Conservation (phyloP, 83 land plant species). For the Thuja plicata region DNA sequence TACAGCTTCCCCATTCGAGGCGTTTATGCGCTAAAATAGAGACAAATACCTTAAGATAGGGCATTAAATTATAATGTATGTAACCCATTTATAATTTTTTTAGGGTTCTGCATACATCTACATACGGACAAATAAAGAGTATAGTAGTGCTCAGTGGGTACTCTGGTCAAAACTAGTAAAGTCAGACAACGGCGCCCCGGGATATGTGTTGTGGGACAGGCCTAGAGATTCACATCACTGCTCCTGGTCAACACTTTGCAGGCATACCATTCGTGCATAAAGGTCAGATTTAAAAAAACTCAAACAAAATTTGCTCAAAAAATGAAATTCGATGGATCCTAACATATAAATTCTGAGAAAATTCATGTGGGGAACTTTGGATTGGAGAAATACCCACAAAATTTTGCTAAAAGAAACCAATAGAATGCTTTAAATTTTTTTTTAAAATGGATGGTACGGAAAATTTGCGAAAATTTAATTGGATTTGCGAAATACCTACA, state of each 20-base stretch:
- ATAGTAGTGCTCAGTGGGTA: neutral
- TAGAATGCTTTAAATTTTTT: too few relatives aligned
- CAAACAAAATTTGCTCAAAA: too few relatives aligned
- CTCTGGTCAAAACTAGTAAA: neutral
- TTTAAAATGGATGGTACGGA: too few relatives aligned
- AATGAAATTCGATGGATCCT: too few relatives aligned
- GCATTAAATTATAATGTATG: neutral
- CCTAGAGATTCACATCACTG: neutral
- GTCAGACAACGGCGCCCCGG: slow-evolving; percentile 13
- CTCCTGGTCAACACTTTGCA: neutral
- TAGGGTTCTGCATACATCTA: neutral
- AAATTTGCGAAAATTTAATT: too few relatives aligned
- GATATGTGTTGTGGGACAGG: neutral
- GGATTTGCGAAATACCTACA: neutral
- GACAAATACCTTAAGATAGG: neutral
- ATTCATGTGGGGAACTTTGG: neutral
- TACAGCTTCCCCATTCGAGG: neutral
- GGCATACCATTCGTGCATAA: slow-evolving; percentile 8
- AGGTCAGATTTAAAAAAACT: neutral
- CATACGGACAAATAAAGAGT: neutral
- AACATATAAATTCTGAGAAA: too few relatives aligned
- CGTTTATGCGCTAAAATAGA: neutral
- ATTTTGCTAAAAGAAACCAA: too few relatives aligned
- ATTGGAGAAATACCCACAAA: neutral
- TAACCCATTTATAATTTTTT: neutral